Evolutionary conservation across 139 green algal genomes (phyloP).

Genomic region (Chlamydomonas sphaeroides): DNA sequence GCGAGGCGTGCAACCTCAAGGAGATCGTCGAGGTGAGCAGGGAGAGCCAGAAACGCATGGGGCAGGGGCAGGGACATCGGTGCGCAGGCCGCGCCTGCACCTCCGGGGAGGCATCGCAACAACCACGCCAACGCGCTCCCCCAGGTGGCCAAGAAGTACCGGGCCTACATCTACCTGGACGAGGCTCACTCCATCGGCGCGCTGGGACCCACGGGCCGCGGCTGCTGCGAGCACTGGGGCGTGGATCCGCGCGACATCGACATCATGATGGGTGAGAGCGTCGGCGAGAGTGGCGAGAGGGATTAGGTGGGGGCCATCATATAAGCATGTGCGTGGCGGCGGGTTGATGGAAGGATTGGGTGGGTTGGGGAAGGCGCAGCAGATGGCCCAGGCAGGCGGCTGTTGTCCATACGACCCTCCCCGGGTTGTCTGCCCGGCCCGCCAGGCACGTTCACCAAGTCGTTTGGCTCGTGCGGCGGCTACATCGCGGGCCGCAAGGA

Average conservation of each 20-base stretch:
- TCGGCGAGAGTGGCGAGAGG: too few species aligned
- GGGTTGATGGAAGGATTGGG: too few species aligned
- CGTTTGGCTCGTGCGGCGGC: conserved; percentile 95
- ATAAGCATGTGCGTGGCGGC: too few species aligned
- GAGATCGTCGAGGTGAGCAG: conserved; percentile 83
- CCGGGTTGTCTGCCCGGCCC: too few species aligned
- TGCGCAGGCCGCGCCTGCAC: too few species aligned
- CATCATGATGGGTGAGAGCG: conserved; percentile 95
- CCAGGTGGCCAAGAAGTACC: conserved; percentile 28
- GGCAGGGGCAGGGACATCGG: too few species aligned
- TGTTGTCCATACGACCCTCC: too few species aligned
- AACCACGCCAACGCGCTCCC: too few species aligned
- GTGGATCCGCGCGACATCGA: conserved; percentile 92
- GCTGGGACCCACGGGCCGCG: conserved; percentile 82
- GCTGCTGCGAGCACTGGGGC: conserved; percentile 89
- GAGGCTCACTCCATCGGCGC: conserved; percentile 99
- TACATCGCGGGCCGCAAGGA: conserved; percentile 86
- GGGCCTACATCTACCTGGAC: conserved; percentile 98
- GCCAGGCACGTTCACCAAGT: conserved; percentile 99
- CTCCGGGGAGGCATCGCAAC: neutral
- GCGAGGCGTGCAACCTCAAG: conserved; percentile 87
- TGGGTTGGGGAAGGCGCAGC: too few species aligned
- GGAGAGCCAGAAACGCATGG: neutral
- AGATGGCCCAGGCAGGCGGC: too few species aligned
- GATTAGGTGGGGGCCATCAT: too few species aligned